phyloP scores from a whole-genome alignment of 2,329 filamentous ascomycete genomes.

The Penicillium sp. region DNA sequence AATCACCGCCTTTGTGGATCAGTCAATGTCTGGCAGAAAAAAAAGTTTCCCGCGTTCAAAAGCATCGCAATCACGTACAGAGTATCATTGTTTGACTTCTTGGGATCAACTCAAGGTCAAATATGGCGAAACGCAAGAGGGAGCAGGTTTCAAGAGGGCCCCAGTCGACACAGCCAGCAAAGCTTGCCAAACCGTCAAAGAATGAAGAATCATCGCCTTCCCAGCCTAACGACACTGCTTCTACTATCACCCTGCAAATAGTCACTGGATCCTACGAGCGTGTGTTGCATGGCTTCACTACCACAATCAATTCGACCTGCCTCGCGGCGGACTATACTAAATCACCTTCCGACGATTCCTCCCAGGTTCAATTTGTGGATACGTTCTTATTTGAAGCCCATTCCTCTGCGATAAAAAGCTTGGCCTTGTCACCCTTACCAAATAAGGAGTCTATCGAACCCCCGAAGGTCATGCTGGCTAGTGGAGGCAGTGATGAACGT shows the following conservation, averaged over 20 bases:
- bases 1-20: conserved; percentile 21
- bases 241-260: conserved; percentile 74
- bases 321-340: conserved; percentile 33
- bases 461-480: conserved; percentile 81
- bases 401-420: conserved; percentile 83
- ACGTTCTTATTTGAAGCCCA: conserved; percentile 97
- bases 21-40: conserved; percentile 30
- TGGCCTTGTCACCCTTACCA: conserved; percentile 81
- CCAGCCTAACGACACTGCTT: conserved; percentile 33
- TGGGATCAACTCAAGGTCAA: neutral
- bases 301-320: conserved; percentile 60
- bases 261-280: conserved; percentile 93
- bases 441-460: conserved; percentile 62
- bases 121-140: conserved; percentile 54
- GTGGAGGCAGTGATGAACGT: conserved; percentile 88
- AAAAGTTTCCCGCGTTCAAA: conserved; percentile 29
- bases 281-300: conserved; percentile 86
- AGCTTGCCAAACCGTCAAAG: conserved; percentile 39
- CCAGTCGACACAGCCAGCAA: conserved; percentile 33
- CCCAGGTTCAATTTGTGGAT: conserved; percentile 74
- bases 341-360: conserved; percentile 31
- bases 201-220: conserved; percentile 22
- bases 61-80: neutral
- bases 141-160: conserved; percentile 37
- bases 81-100: neutral